Evolutionary conservation across 805 yeast genomes (phyloP).

Genomic region (Metschnikowia amazonensis): DNA sequence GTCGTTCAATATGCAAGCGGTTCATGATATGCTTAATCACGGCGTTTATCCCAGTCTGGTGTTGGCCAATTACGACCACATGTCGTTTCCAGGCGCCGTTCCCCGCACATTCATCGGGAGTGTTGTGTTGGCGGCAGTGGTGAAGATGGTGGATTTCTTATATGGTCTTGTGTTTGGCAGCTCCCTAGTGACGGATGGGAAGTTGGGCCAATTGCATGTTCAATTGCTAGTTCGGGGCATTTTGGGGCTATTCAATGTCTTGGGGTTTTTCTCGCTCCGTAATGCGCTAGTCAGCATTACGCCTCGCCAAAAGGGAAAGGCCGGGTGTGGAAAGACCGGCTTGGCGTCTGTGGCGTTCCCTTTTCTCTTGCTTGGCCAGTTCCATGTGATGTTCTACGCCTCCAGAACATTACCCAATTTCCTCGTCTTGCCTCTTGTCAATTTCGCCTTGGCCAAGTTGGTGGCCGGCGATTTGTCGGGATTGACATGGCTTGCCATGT

Average conservation of each 20-base stretch:
- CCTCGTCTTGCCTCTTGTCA: slow-evolving; percentile 71
- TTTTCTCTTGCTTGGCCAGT: slow-evolving; percentile 60
- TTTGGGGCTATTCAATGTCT: slow-evolving; percentile 60
- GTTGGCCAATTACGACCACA: slow-evolving; percentile 62
- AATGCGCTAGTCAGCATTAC: slow-evolving; percentile 26
- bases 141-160: slow-evolving; percentile 32
- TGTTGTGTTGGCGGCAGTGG: slow-evolving; percentile 44
- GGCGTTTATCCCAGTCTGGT: slow-evolving; percentile 44
- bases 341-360: slow-evolving; percentile 47
- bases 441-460: slow-evolving; percentile 48
- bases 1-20: slow-evolving; percentile 85
- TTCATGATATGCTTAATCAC: slow-evolving; percentile 70
- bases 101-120: slow-evolving; percentile 84
- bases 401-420: slow-evolving; percentile 87
- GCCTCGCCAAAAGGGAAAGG: slow-evolving; percentile 14
- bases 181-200: slow-evolving; percentile 11
- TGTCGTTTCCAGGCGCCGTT: slow-evolving; percentile 80
- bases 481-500: slow-evolving; percentile 53
- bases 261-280: slow-evolving; percentile 50
- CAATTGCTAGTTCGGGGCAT: slow-evolving; percentile 56
- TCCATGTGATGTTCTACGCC: slow-evolving; percentile 77
- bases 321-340: slow-evolving; percentile 6
- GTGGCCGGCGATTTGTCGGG: slow-evolving; percentile 47
- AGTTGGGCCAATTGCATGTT: slow-evolving; percentile 40
- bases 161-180: slow-evolving; percentile 13